Evolutionary conservation across 257 asterid genomes (phyloP).

Genomic region (Solanum gandarillasii): DNA sequence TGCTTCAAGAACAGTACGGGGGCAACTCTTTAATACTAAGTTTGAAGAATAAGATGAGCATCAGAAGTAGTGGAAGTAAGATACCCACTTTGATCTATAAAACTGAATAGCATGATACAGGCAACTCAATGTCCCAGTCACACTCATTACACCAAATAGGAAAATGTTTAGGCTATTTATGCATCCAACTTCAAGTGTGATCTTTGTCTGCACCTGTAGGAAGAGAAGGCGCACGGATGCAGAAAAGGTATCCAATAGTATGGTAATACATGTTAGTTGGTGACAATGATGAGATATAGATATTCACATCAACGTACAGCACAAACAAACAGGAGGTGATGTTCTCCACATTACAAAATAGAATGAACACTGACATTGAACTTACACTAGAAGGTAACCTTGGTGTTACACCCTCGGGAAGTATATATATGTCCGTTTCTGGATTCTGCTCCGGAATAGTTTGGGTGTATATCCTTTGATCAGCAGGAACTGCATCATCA

Average conservation of each 20-base stretch:
- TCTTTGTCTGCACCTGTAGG: not conserved
- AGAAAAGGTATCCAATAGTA: not conserved
- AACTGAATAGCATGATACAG: not conserved
- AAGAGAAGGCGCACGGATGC: not conserved
- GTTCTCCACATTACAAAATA: not conserved
- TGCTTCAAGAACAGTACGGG: not conserved
- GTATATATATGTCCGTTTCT: slow-evolving; percentile 36
- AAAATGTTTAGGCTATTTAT: not conserved
- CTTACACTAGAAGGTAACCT: slow-evolving; percentile 40
- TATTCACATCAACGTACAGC: not conserved
- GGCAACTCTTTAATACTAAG: not conserved
- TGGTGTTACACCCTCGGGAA: slow-evolving; percentile 33
- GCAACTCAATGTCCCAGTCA: not conserved
- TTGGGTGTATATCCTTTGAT: slow-evolving; percentile 88
- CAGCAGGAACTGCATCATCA: slow-evolving; percentile 56
- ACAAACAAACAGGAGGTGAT: not conserved
- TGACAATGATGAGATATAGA: not conserved
- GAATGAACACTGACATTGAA: not conserved
- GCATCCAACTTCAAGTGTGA: not conserved
- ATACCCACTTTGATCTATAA: not conserved
- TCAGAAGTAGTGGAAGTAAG: not conserved
- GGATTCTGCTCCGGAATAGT: slow-evolving; percentile 39
- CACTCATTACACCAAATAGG: not conserved
- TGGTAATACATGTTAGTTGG: not conserved
- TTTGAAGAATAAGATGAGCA: not conserved